phyloP scores from a whole-genome alignment of 306 rosid genomes.

The Begonia loranthoides region DNA sequence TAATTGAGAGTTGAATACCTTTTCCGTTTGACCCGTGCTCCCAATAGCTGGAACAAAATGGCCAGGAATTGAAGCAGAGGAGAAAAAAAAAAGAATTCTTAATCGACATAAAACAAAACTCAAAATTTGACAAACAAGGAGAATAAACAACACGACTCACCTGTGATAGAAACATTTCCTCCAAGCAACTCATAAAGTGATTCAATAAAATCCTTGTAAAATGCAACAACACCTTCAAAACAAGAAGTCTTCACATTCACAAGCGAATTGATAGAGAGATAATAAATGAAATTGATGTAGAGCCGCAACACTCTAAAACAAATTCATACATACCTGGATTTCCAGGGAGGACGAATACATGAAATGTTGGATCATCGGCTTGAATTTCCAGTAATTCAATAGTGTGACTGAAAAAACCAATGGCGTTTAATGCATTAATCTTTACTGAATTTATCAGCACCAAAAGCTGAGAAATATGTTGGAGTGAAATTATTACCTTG shows the following conservation, averaged over 20 bases:
- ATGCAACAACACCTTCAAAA: constrained; percentile 43
- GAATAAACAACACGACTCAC: constrained; percentile 25
- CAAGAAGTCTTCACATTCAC: constrained; percentile 1
- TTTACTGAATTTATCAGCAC: not conserved
- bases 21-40: constrained; percentile 48
- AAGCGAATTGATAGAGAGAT: constrained; percentile 7
- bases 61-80: not conserved
- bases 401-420: constrained; percentile 26
- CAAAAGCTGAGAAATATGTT: not conserved
- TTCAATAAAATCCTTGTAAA: constrained; percentile 69
- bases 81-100: constrained; percentile 13
- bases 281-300: too few relatives aligned
- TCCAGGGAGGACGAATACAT: constrained; percentile 71
- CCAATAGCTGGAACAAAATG: constrained; percentile 46
- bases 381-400: constrained; percentile 72
- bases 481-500: constrained; percentile 28
- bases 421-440: not conserved
- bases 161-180: constrained; percentile 67
- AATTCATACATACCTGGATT: constrained; percentile 56
- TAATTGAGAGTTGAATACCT: constrained; percentile 25
- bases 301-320: not conserved
- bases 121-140: constrained; percentile 4
- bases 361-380: constrained; percentile 58
- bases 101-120: constrained; percentile 11
- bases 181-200: constrained; percentile 62